Evolutionary conservation across 2,329 filamentous ascomycete genomes (phyloP).

Genomic region (Paraphoma sp.): DNA sequence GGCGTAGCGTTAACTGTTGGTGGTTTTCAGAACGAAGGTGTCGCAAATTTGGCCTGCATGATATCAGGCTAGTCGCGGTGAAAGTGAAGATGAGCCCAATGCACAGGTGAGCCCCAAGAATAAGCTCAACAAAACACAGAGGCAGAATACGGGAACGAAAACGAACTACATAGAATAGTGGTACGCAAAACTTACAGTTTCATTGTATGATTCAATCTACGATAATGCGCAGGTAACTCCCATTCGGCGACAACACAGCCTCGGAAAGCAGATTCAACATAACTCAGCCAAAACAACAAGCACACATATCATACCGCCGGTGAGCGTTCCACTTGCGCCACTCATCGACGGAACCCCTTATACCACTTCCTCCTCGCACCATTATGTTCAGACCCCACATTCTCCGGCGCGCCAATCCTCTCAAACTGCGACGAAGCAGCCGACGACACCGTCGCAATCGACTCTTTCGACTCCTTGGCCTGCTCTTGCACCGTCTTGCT

Average conservation of each 20-base stretch:
- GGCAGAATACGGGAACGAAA: neutral
- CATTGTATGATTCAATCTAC: too few species aligned
- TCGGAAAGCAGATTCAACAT: neutral
- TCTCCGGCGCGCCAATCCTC: neutral
- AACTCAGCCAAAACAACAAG: neutral
- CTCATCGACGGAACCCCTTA: conserved; percentile 11
- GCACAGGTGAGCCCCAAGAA: neutral
- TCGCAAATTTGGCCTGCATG: neutral
- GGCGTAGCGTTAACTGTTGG: neutral
- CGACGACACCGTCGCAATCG: neutral
- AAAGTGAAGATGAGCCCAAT: neutral
- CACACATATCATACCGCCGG: neutral
- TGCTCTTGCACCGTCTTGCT: neutral
- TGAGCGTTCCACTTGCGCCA: neutral
- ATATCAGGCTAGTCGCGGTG: neutral
- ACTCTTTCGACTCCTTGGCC: neutral
- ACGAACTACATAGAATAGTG: too few species aligned
- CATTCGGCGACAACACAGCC: too few species aligned
- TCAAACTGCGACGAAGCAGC: conserved; percentile 6
- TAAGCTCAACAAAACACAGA: neutral
- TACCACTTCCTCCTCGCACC: conserved; percentile 17
- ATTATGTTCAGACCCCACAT: conserved; percentile 6
- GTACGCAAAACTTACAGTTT: too few species aligned
- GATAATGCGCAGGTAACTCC: too few species aligned
- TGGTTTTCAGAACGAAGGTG: neutral